phyloP scores from a whole-genome alignment of 768 basidiomycete species.

The Glaciozyma martinii region DNA sequence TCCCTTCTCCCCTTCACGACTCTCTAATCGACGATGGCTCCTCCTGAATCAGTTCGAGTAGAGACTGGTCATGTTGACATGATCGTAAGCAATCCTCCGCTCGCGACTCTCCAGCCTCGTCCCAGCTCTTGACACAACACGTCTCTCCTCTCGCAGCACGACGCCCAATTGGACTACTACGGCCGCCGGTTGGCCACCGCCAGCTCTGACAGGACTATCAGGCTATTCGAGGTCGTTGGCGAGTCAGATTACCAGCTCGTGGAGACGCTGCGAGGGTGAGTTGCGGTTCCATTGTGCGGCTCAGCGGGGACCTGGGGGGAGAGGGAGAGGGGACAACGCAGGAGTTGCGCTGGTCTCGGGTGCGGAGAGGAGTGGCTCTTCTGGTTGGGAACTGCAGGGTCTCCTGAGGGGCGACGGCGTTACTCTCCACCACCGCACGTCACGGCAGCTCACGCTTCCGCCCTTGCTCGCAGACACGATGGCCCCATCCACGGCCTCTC shows the following conservation, averaged over 20 bases:
- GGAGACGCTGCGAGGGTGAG: slow-evolving; percentile 67
- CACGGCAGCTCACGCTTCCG: not conserved
- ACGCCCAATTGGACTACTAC: slow-evolving; percentile 96
- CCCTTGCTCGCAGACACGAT: slow-evolving; percentile 58
- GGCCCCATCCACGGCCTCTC: slow-evolving; percentile 97
- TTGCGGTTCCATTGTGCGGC: not conserved
- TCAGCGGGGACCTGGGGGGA: too few species aligned
- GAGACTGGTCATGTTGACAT: slow-evolving; percentile 98
- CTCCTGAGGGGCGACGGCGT: too few species aligned
- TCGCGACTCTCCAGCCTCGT: not conserved
- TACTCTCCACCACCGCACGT: not conserved
- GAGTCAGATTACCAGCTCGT: slow-evolving; percentile 49
- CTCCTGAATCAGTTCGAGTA: slow-evolving; percentile 41
- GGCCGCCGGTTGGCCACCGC: slow-evolving; percentile 94
- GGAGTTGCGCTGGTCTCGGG: too few species aligned
- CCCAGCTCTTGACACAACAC: not conserved
- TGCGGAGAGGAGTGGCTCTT: too few species aligned
- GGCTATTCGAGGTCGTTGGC: slow-evolving; percentile 87
- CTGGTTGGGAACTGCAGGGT: too few species aligned
- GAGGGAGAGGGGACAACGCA: too few species aligned
- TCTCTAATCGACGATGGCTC: slow-evolving; percentile 6
- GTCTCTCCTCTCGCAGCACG: slow-evolving; percentile 57
- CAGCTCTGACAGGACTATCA: slow-evolving; percentile 88
- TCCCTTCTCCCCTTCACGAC: not conserved
- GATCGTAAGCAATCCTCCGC: slow-evolving; percentile 58